These are phyloP conservation scores for Aspergillus bertholletiae DNA, from an alignment of 495 filamentous ascomycete genomes.

Conservation along the genomic window DNA sequence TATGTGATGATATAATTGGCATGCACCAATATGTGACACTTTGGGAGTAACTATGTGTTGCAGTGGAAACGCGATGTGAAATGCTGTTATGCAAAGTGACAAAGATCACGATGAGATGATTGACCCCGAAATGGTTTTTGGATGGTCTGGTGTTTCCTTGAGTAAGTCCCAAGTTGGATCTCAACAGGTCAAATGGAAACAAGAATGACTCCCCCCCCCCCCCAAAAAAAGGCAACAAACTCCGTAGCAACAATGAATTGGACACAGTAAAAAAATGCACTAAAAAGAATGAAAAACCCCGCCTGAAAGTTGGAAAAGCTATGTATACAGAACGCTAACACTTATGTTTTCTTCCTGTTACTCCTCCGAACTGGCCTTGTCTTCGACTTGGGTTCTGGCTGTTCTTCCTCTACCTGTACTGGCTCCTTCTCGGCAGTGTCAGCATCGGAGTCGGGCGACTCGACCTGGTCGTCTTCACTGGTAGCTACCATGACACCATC, in stretches of 20 bases:
- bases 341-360: slow-evolving; percentile 15
- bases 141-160: not conserved
- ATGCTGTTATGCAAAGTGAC: too few relatives aligned
- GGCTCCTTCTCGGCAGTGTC: not conserved
- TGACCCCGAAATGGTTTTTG: not conserved
- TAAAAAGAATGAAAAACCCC: not conserved
- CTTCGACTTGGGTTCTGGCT: not conserved
- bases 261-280: not conserved
- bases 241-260: not conserved
- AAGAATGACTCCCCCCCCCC: not conserved
- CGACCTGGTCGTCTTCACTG: slow-evolving; percentile 24
- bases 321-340: not conserved
- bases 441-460: slow-evolving; percentile 17
- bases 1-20: too few relatives aligned
- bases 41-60: too few relatives aligned
- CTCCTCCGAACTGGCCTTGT: slow-evolving; percentile 6
- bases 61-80: too few relatives aligned
- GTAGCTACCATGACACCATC: slow-evolving; percentile 27
- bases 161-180: not conserved
- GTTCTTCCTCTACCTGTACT: slow-evolving; percentile 2
- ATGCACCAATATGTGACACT: too few relatives aligned
- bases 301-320: not conserved
- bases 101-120: too few relatives aligned
- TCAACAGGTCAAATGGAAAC: not conserved
- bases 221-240: not conserved